These are phyloP conservation scores for Cryptococcus wingfieldii DNA, from an alignment of 1,284 basidiomycete genomes.

Conservation along the genomic window DNA sequence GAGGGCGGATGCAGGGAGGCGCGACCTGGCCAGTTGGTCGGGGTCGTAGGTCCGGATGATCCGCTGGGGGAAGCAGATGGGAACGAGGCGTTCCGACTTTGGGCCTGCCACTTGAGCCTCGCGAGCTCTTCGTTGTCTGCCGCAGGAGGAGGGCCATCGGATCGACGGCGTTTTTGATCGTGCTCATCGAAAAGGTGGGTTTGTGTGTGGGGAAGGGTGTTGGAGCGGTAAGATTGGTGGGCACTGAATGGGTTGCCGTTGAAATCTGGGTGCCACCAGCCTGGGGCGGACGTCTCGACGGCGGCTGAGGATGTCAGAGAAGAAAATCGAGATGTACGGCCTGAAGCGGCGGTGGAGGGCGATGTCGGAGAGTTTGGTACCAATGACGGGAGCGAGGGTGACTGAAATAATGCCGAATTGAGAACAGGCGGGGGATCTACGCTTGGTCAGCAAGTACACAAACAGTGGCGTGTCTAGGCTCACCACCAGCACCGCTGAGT, in stretches of 20 bases:
- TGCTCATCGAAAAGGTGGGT: constrained; percentile 26
- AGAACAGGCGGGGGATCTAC: constrained; percentile 19
- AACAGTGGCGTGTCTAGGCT: not conserved
- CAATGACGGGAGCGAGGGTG: constrained; percentile 30
- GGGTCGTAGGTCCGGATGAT: constrained; percentile 1
- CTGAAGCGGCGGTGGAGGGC: constrained; percentile 27
- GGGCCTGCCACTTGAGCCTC: constrained; percentile 39
- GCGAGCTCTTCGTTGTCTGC: constrained; percentile 40
- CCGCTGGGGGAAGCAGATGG: constrained; percentile 11
- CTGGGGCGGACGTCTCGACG: constrained; percentile 6
- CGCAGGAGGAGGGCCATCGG: constrained; percentile 30
- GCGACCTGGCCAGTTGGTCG: not conserved
- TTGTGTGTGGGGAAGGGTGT: constrained; percentile 12
- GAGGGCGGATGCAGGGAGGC: constrained; percentile 25
- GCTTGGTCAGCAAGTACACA: constrained; percentile 2
- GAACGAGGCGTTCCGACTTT: constrained; percentile 42
- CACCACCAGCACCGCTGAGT: constrained; percentile 20
- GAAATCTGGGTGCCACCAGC: constrained; percentile 44
- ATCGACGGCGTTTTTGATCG: constrained; percentile 38
- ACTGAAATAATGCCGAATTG: constrained; percentile 15
- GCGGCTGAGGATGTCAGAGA: constrained; percentile 32
- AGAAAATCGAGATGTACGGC: constrained; percentile 38
- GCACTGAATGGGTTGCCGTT: constrained; percentile 12
- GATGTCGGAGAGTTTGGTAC: constrained; percentile 31
- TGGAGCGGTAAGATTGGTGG: constrained; percentile 4